phyloP scores from a whole-genome alignment of 1,284 basidiomycete species.

The Cryptococcus sp. region DNA sequence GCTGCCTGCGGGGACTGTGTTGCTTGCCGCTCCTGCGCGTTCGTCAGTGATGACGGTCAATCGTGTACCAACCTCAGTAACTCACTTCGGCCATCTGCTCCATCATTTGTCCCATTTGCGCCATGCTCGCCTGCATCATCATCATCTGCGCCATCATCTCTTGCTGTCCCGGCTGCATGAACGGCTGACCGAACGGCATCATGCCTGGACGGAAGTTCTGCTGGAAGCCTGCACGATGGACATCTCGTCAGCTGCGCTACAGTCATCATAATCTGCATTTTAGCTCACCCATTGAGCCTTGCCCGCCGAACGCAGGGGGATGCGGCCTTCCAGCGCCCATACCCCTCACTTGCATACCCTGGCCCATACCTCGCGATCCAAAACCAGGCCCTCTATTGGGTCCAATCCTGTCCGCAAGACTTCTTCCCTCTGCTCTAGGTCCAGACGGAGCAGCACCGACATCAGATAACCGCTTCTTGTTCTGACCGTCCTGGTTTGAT shows the following conservation, averaged over 20 bases:
- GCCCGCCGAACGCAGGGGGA: conserved; percentile 2
- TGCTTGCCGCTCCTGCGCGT: conserved; percentile 8
- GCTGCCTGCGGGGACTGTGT: background rate
- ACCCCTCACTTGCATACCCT: conserved; percentile 21
- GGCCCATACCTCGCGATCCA: conserved; percentile 10
- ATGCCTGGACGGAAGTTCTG: conserved; percentile 22
- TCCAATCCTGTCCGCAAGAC: conserved; percentile 25
- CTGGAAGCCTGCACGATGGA: conserved; percentile 8
- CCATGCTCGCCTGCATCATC: conserved; percentile 55
- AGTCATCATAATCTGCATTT: background rate
- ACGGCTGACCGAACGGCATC: conserved; percentile 26
- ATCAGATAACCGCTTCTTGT: conserved; percentile 28
- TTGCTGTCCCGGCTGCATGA: conserved; percentile 41
- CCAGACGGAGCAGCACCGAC: conserved; percentile 16
- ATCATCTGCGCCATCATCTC: conserved; percentile 56
- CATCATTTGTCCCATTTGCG: conserved; percentile 55
- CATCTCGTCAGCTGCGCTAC: too few relatives aligned
- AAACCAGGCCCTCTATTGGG: conserved; percentile 2
- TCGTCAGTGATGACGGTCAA: conserved; percentile 3
- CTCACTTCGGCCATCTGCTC: conserved; percentile 49
- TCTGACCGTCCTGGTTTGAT: conserved; percentile 15
- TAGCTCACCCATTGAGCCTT: conserved; percentile 13
- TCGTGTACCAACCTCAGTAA: background rate
- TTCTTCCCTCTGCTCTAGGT: conserved; percentile 23
- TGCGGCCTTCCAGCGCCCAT: background rate